phyloP scores from a whole-genome alignment of 192 early-diverging fungal species.

The Geranomyces michiganensis region DNA sequence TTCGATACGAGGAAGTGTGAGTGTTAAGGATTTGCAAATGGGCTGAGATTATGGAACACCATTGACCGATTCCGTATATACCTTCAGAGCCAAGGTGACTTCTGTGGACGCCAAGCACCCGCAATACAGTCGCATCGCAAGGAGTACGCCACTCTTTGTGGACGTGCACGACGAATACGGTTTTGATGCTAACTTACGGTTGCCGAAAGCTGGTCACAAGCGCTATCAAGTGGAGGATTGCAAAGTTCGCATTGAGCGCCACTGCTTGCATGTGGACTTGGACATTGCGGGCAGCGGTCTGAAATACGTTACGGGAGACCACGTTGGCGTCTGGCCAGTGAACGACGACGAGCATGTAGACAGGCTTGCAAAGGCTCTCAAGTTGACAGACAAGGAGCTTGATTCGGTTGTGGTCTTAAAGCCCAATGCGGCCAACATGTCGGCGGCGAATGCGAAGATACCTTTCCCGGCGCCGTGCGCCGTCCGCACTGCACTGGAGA shows the following conservation, averaged over 20 bases:
- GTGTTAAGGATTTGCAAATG: no score
- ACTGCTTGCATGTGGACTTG: constrained; percentile 94
- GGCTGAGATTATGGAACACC: no score
- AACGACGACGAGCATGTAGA: constrained; percentile 82
- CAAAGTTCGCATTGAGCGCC: constrained; percentile 59
- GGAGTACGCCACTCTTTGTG: constrained; percentile 70
- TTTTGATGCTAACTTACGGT: constrained; percentile 17
- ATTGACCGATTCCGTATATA: no score
- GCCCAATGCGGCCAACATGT: constrained; percentile 59
- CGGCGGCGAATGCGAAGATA: constrained; percentile 70
- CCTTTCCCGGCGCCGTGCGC: constrained; percentile 87
- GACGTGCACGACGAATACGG: constrained; percentile 37
- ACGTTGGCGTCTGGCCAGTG: constrained; percentile 88
- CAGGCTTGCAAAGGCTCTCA: constrained; percentile 63
- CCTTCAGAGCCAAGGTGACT: background rate
- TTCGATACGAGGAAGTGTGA: background rate
- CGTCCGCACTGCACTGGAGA: constrained; percentile 79
- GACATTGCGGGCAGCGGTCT: constrained; percentile 80
- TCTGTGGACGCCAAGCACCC: constrained; percentile 89
- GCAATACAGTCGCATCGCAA: constrained; percentile 68
- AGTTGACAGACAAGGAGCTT: constrained; percentile 61
- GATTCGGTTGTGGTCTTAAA: constrained; percentile 72
- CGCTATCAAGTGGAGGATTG: constrained; percentile 26
- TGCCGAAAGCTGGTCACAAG: constrained; percentile 14
- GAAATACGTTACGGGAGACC: constrained; percentile 91